phyloP scores from a whole-genome alignment of 2,329 filamentous ascomycete species.

The Fulvia fulva region DNA sequence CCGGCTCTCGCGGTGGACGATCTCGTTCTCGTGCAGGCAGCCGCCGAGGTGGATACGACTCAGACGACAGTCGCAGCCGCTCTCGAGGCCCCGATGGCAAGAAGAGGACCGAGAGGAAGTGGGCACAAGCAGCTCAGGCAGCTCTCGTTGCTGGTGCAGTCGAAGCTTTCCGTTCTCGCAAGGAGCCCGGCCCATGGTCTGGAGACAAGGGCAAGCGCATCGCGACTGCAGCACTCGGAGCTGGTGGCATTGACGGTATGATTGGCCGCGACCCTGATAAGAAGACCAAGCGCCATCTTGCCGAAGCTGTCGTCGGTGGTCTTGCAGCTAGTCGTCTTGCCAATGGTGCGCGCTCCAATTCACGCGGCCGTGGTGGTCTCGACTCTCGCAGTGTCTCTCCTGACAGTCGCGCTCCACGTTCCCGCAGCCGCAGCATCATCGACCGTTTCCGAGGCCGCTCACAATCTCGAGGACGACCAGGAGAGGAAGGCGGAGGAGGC shows the following conservation, averaged over 20 bases:
- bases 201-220: conserved; percentile 90
- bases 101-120: conserved; percentile 61
- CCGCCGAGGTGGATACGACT: conserved; percentile 41
- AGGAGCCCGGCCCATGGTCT: conserved; percentile 83
- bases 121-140: conserved; percentile 79
- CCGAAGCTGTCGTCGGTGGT: conserved; percentile 85
- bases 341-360: conserved; percentile 70
- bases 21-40: conserved; percentile 51
- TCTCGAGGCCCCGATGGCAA: conserved; percentile 49
- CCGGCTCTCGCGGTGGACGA: conserved; percentile 51
- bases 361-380: conserved; percentile 42
- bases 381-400: conserved; percentile 35
- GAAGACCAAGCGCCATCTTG: conserved; percentile 72
- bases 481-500: conserved; percentile 42
- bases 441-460: conserved; percentile 51
- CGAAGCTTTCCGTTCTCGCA: conserved; percentile 86
- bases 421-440: conserved; percentile 60
- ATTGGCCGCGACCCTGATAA: conserved; percentile 65
- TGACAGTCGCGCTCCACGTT: conserved; percentile 46
- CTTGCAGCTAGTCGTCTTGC: conserved; percentile 80
- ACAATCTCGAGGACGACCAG: conserved; percentile 38
- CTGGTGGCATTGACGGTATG: conserved; percentile 79
- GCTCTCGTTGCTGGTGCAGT: conserved; percentile 85
- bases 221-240: conserved; percentile 78
- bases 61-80: conserved; percentile 47